Base-by-base conservation (phyloP, 179 eudicot species). In the Heliamphora pulchella region DNA sequence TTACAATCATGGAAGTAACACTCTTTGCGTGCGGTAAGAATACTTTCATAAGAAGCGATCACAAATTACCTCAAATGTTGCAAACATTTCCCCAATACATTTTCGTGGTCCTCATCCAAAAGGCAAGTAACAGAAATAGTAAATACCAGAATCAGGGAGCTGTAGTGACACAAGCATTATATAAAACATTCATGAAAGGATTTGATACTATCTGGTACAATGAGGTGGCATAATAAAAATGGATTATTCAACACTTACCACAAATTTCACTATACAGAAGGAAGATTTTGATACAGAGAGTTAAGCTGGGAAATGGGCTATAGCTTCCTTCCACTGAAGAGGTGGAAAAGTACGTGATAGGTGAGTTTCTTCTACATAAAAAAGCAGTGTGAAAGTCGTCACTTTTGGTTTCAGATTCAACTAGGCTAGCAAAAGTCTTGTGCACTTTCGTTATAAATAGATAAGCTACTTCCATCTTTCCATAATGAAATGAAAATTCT, bases 61-160 rank as follows among this genome's bases (percentile, higher is more conserved):
- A 76, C 39, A 55, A 48, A 64, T 83, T 92, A 94, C 99, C 99
- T 96, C 99, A 80, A 86, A 96, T n/a, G 98, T 65, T 54, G 99
- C 99, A 84, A 96, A 96, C 91, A 90, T 88, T 85, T 96, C 99
- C 20, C 98, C 99, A 71, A 96, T 83, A 84, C 99, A 96, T 86
- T 96, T 96, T 82, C 99, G 87, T 48, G 92, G 99, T 78, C 99
- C 99, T 79, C 99, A 98, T 78, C 99, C 99, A 81, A 96, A 96
- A 53, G 99, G 99, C 87, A 96, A 84, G 82, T 96, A 96, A 79
- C 99, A 89, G 85, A 63, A 85, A 78, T 55, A 80, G 73, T 8
- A 55, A 59, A 73, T 73, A 17, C 54, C 47, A 20, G 43, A 14
- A 67, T 18, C 1, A 63, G 5, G 41, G 47, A 63, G 15, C 48